Evolutionary conservation across 1,284 basidiomycete species (phyloP).

Genomic region (Trametes polyzona): DNA sequence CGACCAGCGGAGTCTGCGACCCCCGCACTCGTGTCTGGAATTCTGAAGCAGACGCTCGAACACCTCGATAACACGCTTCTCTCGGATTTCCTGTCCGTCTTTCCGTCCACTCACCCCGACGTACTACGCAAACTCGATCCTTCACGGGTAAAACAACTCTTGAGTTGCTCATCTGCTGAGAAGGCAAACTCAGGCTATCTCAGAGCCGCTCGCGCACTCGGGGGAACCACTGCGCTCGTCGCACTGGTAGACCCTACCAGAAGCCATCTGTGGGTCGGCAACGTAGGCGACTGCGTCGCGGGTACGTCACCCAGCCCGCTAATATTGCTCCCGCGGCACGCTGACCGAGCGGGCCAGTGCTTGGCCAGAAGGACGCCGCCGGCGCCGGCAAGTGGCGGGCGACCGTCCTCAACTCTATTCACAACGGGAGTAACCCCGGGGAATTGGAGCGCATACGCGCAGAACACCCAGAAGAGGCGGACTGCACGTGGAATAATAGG

Average conservation of each 20-base stretch:
- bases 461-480: conserved; percentile 59
- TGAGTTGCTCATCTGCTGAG: conserved; percentile 30
- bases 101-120: conserved; percentile 41
- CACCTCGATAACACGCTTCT: conserved; percentile 48
- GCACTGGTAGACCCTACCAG: conserved; percentile 55
- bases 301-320: conserved; percentile 40
- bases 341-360: conserved; percentile 34
- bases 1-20: conserved; percentile 31
- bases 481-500: conserved; percentile 53
- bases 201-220: conserved; percentile 52
- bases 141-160: conserved; percentile 30
- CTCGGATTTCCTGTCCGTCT: conserved; percentile 48
- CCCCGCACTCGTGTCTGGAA: conserved; percentile 45
- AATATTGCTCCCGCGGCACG: background rate
- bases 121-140: conserved; percentile 29
- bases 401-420: conserved; percentile 51
- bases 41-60: conserved; percentile 45
- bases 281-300: conserved; percentile 68
- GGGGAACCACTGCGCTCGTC: conserved; percentile 65
- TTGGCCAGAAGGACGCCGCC: conserved; percentile 45
- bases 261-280: conserved; percentile 65
- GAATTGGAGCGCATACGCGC: conserved; percentile 52
- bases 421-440: conserved; percentile 54
- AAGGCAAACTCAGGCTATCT: conserved; percentile 33
- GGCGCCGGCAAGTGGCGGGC: conserved; percentile 48